Percentiles rank a stretch among this genome's conserved stretches.
Evolutionary conservation across 805 yeast species (phyloP).

Genomic region (Candida hungchunana): DNA sequence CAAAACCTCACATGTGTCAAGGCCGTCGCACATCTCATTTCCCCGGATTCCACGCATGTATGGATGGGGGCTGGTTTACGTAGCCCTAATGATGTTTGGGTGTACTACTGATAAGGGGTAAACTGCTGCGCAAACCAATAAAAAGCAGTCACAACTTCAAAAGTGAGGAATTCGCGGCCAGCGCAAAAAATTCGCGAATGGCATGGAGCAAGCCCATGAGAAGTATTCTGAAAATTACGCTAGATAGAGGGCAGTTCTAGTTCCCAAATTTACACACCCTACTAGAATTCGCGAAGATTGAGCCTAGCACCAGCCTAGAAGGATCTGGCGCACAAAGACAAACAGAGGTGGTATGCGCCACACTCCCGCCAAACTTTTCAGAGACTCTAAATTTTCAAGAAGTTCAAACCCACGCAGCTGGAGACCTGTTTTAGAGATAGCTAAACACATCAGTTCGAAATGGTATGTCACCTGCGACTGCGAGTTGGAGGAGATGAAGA

Average conservation of each 20-base stretch:
- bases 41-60: no score
- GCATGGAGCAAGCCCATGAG: no score
- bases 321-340: no score
- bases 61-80: no score
- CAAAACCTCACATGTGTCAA: no score
- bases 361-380: conserved; percentile 18
- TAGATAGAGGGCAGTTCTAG: not conserved
- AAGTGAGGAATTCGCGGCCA: no score
- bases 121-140: conserved; percentile 29
- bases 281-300: no score
- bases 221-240: conserved; percentile 9
- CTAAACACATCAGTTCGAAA: conserved; percentile 21
- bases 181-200: no score
- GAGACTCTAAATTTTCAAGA: conserved; percentile 13
- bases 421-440: conserved; percentile 4
- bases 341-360: conserved; percentile 3
- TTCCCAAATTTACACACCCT: conserved; percentile 11
- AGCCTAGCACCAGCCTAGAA: not conserved
- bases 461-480: conserved; percentile 18
- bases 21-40: no score
- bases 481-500: not conserved
- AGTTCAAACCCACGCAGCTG: conserved; percentile 6
- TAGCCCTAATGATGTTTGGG: no score
- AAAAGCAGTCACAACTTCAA: conserved; percentile 23
- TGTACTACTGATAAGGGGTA: no score